These are phyloP conservation scores for Lactarius sp. DNA, from an alignment of 768 basidiomycete genomes.

Conservation along the genomic window DNA sequence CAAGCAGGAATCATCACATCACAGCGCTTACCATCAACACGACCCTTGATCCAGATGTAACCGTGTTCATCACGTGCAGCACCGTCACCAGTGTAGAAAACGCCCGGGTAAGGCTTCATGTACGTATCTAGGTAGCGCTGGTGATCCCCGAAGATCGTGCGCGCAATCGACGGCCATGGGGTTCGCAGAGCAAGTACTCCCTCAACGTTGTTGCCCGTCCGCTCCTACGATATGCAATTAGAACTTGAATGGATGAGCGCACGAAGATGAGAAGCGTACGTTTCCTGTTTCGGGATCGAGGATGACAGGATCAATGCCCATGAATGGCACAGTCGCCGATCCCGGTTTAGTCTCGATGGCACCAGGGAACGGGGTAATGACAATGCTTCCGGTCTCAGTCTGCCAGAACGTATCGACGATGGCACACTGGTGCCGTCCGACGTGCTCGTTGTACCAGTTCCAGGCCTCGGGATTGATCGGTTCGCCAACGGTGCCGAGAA, in stretches of 20 bases:
- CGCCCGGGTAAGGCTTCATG: conserved; percentile 83
- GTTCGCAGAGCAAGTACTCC: conserved; percentile 82
- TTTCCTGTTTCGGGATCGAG: conserved; percentile 80
- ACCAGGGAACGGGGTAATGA: conserved; percentile 93
- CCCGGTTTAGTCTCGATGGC: conserved; percentile 96
- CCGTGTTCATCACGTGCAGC: conserved; percentile 92
- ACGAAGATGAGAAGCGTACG: conserved; percentile 32
- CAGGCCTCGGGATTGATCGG: conserved; percentile 99
- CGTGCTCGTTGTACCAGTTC: conserved; percentile 98
- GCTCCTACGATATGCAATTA: conserved; percentile 36
- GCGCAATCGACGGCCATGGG: conserved; percentile 95
- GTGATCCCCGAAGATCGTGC: conserved; percentile 90
- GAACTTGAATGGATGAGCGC: not conserved
- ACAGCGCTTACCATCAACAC: conserved; percentile 72
- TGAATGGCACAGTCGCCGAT: conserved; percentile 96
- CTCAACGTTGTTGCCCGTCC: conserved; percentile 80
- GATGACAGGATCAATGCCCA: conserved; percentile 85
- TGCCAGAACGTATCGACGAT: conserved; percentile 97
- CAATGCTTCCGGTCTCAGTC: conserved; percentile 96
- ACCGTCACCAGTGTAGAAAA: conserved; percentile 97
- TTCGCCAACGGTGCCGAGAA: conserved; percentile 92
- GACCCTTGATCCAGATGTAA: conserved; percentile 98
- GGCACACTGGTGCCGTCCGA: conserved; percentile 82
- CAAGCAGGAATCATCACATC: conserved; percentile 5
- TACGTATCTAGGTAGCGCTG: conserved; percentile 77